Percentiles rank a stretch among this genome's conserved stretches.
phyloP scores from a whole-genome alignment of 495 filamentous ascomycete species.

The Talaromyces borbonicus region DNA sequence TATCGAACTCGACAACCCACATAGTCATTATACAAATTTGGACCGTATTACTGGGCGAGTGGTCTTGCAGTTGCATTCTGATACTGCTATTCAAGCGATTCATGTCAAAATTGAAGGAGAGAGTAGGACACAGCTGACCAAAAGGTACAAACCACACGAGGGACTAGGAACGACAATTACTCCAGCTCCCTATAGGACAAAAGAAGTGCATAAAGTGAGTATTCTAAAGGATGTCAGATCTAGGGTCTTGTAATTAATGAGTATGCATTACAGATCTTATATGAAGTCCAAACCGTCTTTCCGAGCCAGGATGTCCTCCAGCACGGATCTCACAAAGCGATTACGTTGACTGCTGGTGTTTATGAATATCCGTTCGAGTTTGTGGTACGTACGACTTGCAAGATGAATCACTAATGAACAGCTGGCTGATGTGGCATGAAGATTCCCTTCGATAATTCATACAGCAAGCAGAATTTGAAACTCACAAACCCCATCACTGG shows the following conservation, averaged over 20 bases:
- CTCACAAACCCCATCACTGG: slow-evolving; percentile 48
- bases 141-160: slow-evolving; percentile 45
- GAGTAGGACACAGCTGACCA: slow-evolving; percentile 54
- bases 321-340: slow-evolving; percentile 33
- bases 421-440: slow-evolving; percentile 13
- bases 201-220: slow-evolving; percentile 71
- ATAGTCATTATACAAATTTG: slow-evolving; percentile 78
- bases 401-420: neutral
- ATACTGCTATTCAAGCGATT: slow-evolving; percentile 63
- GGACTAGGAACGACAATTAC: no score
- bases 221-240: neutral
- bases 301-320: slow-evolving; percentile 45
- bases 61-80: slow-evolving; percentile 50
- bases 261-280: slow-evolving; percentile 48
- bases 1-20: slow-evolving; percentile 64
- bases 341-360: slow-evolving; percentile 61
- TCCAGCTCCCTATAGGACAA: no score
- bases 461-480: slow-evolving; percentile 50
- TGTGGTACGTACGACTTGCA: slow-evolving; percentile 53
- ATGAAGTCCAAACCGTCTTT: slow-evolving; percentile 55
- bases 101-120: slow-evolving; percentile 93
- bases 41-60: slow-evolving; percentile 67
- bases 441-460: slow-evolving; percentile 87
- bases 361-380: slow-evolving; percentile 89
- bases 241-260: slow-evolving; percentile 8